These are phyloP conservation scores for Nigrospora oryzae DNA, from an alignment of 2,329 filamentous ascomycete genomes.

Conservation along the genomic window DNA sequence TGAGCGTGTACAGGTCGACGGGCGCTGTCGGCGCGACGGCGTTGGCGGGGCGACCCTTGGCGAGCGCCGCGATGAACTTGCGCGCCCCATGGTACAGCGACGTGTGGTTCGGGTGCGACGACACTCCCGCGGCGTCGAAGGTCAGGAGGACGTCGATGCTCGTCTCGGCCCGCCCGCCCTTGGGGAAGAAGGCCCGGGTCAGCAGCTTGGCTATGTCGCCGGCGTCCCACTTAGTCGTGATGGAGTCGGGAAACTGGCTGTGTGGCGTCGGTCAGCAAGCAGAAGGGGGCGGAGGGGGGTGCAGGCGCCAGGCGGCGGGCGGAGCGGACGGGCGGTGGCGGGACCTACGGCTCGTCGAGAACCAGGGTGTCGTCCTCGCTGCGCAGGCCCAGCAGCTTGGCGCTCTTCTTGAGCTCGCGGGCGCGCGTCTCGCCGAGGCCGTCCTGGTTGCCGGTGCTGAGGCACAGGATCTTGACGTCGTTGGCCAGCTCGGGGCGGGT, in stretches of 20 bases:
- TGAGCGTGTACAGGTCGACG: constrained; percentile 79
- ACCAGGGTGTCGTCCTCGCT: constrained; percentile 74
- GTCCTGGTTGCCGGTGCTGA: constrained; percentile 83
- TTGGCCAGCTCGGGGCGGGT: constrained; percentile 74
- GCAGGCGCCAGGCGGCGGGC: background rate
- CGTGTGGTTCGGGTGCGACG: constrained; percentile 86
- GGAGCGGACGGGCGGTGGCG: background rate
- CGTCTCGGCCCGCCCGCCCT: constrained; percentile 20
- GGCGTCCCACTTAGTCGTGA: constrained; percentile 71
- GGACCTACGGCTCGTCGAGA: constrained; percentile 63
- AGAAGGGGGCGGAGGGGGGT: background rate
- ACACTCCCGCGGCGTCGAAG: constrained; percentile 78
- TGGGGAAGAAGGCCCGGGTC: constrained; percentile 55
- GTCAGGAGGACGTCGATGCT: constrained; percentile 79
- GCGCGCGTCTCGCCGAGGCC: constrained; percentile 78
- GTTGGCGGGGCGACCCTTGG: constrained; percentile 55
- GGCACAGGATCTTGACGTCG: constrained; percentile 86
- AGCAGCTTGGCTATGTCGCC: constrained; percentile 63
- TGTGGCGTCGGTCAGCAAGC: background rate
- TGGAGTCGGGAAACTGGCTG: constrained; percentile 77
- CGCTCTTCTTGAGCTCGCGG: constrained; percentile 76
- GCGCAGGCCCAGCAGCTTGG: constrained; percentile 64
- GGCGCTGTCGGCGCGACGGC: constrained; percentile 55
- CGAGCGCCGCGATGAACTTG: constrained; percentile 60
- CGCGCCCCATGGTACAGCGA: constrained; percentile 78